phyloP scores from a whole-genome alignment of 352 stramenopile genomes.

The Globisporangium yorkense region DNA sequence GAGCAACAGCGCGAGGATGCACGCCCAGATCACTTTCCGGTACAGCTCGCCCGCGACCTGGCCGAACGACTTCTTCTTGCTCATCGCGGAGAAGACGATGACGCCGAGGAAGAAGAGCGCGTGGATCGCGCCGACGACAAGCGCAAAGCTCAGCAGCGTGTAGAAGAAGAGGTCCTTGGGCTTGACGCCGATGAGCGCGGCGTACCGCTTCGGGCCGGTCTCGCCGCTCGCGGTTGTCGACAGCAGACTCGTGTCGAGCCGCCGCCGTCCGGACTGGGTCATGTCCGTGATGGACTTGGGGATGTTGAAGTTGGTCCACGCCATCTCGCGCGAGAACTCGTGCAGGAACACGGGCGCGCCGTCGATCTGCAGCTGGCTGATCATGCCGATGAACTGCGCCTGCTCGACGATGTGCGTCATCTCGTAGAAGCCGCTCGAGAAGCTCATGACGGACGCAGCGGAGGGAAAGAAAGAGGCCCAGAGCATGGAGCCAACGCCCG shows the following conservation, averaged over 20 bases:
- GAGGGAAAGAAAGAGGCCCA: conserved; percentile 66
- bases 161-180: conserved; percentile 76
- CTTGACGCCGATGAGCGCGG: conserved; percentile 55
- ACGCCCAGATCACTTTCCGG: conserved; percentile 76
- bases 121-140: conserved; percentile 55
- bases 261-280: conserved; percentile 17
- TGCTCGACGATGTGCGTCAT: conserved; percentile 86
- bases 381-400: conserved; percentile 80
- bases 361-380: conserved; percentile 70
- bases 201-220: conserved; percentile 64
- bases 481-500: conserved; percentile 59
- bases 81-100: conserved; percentile 33
- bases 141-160: conserved; percentile 56
- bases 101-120: conserved; percentile 57
- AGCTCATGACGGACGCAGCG: conserved; percentile 53
- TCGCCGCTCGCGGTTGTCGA: conserved; percentile 24
- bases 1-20: conserved; percentile 61
- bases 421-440: conserved; percentile 73
- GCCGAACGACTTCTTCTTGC: conserved; percentile 59
- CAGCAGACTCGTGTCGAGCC: conserved; percentile 23
- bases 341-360: conserved; percentile 72
- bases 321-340: conserved; percentile 76
- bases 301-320: conserved; percentile 87
- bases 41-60: conserved; percentile 61
- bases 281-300: conserved; percentile 37